phyloP scores from a whole-genome alignment of 768 basidiomycete genomes.

The Mycena galericulata region DNA sequence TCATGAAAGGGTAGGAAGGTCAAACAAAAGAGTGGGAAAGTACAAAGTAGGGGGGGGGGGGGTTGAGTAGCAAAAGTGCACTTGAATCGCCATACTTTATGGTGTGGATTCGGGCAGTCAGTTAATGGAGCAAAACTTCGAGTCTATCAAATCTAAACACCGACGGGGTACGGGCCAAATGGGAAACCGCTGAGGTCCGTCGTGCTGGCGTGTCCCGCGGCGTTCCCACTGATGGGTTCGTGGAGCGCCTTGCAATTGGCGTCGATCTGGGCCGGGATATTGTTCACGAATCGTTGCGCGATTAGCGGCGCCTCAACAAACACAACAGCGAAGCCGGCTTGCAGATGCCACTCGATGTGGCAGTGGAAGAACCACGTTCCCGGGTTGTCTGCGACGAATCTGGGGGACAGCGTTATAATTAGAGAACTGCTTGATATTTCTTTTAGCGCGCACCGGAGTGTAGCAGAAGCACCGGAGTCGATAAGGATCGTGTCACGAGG shows the following conservation, averaged over 20 bases:
- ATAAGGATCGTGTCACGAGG: slow-evolving; percentile 92
- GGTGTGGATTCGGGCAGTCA: too few relatives aligned
- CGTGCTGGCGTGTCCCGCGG: slow-evolving; percentile 79
- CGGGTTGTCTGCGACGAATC: slow-evolving; percentile 88
- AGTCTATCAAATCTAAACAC: too few relatives aligned
- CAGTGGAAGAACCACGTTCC: slow-evolving; percentile 91
- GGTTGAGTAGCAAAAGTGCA: too few relatives aligned
- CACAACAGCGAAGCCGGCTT: slow-evolving; percentile 85
- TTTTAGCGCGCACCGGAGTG: slow-evolving; percentile 60
- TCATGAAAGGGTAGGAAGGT: too few relatives aligned
- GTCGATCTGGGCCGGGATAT: slow-evolving; percentile 67
- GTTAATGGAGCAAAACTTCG: too few relatives aligned
- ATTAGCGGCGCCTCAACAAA: slow-evolving; percentile 85
- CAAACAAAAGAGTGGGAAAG: too few relatives aligned
- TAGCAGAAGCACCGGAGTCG: slow-evolving; percentile 73
- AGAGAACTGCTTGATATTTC: too few relatives aligned
- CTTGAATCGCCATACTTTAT: too few relatives aligned
- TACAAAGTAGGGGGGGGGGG: too few relatives aligned
- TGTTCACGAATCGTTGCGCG: slow-evolving; percentile 65
- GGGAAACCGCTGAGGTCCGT: slow-evolving; percentile 76
- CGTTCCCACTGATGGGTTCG: slow-evolving; percentile 80
- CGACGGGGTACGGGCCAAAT: slow-evolving; percentile 81
- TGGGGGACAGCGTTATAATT: not conserved
- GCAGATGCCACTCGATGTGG: slow-evolving; percentile 90
- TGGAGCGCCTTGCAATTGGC: slow-evolving; percentile 81